These are phyloP conservation scores for Aspergillus candidus DNA, from an alignment of 2,329 filamentous ascomycete genomes.

Conservation along the genomic window DNA sequence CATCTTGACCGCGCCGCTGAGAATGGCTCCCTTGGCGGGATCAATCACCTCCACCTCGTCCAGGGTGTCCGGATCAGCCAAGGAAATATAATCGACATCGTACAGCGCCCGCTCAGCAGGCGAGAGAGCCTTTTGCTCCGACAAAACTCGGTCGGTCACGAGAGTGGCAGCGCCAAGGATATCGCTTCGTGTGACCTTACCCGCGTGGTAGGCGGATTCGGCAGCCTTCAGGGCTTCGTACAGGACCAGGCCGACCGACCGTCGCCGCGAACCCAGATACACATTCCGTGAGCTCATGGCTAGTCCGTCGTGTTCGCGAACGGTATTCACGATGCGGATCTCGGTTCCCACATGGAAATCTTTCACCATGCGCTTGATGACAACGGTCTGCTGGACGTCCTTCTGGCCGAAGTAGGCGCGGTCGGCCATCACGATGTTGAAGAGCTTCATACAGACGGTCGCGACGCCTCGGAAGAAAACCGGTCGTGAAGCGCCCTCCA, in stretches of 20 bases:
- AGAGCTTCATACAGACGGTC: conserved; percentile 91
- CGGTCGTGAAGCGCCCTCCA: conserved; percentile 80
- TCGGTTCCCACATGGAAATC: conserved; percentile 78
- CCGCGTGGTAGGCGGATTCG: conserved; percentile 57
- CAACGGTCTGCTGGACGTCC: conserved; percentile 90
- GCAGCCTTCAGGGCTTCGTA: conserved; percentile 63
- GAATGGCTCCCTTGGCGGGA: conserved; percentile 63
- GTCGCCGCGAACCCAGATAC: conserved; percentile 72
- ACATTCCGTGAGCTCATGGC: conserved; percentile 92
- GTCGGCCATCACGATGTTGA: conserved; percentile 74
- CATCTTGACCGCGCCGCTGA: conserved; percentile 92
- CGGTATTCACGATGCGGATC: conserved; percentile 68
- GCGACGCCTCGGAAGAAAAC: conserved; percentile 97
- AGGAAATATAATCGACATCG: conserved; percentile 85
- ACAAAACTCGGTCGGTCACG: conserved; percentile 50
- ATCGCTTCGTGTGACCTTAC: conserved; percentile 51
- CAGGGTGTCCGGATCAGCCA: conserved; percentile 79
- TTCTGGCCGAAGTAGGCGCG: conserved; percentile 94
- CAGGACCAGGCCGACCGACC: conserved; percentile 66
- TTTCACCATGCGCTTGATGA: conserved; percentile 77
- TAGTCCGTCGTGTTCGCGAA: conserved; percentile 72
- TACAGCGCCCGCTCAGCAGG: conserved; percentile 61
- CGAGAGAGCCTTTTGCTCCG: conserved; percentile 56
- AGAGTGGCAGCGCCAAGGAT: conserved; percentile 67
- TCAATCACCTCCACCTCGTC: conserved; percentile 71